phyloP scores from a whole-genome alignment of 768 basidiomycete genomes.

The Calocybe indica region DNA sequence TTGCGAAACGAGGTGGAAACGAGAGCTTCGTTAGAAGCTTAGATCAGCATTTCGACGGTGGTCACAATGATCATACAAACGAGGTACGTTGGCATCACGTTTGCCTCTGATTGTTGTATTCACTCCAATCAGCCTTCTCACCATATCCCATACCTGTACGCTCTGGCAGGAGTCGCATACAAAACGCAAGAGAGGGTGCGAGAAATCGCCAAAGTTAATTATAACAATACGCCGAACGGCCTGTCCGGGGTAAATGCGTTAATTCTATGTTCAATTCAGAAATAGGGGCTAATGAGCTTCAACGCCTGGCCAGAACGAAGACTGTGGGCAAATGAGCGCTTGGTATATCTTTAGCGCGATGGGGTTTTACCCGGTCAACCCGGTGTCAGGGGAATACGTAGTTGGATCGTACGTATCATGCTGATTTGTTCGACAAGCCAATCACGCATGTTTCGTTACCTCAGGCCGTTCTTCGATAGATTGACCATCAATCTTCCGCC shows the following conservation, averaged over 20 bases:
- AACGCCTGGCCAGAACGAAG: constrained; percentile 57
- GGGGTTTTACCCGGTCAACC: constrained; percentile 84
- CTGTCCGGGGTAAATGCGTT: constrained; percentile 55
- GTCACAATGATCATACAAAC: constrained; percentile 79
- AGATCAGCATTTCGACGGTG: constrained; percentile 51
- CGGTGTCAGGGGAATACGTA: constrained; percentile 68
- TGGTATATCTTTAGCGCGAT: constrained; percentile 83
- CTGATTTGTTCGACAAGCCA: neutral
- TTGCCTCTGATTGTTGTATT: neutral
- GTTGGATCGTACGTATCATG: constrained; percentile 57
- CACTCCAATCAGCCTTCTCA: constrained; percentile 57
- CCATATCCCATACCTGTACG: constrained; percentile 80
- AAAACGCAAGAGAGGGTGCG: constrained; percentile 67
- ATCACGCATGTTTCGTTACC: neutral
- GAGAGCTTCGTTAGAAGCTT: constrained; percentile 57
- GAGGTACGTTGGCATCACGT: constrained; percentile 41
- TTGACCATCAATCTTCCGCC: constrained; percentile 52
- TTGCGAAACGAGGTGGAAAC: constrained; percentile 63
- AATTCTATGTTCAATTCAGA: neutral
- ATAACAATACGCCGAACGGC: constrained; percentile 63
- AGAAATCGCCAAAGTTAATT: constrained; percentile 55
- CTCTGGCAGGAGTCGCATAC: constrained; percentile 63
- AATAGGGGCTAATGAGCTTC: neutral
- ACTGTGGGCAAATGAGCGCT: constrained; percentile 88
- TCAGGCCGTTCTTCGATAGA: constrained; percentile 43